Base-by-base conservation (phyloP, 148 eudicot species). In the Polygonum aviculare region DNA sequence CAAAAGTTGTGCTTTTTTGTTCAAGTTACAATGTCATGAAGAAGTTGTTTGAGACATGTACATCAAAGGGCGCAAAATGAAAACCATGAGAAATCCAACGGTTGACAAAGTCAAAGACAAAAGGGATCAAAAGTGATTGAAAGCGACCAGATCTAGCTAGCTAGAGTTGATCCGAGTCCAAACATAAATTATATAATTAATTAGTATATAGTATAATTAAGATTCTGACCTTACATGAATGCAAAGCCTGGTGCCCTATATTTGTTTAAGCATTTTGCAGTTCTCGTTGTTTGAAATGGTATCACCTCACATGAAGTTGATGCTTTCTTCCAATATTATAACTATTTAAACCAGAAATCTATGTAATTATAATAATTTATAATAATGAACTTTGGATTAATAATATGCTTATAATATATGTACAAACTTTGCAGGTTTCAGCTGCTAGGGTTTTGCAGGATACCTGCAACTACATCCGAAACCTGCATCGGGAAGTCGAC, bases 401-500 rank as follows among this genome's bases (percentile, higher is more conserved):
- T 72, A 18, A 44, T 3, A n/a, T 35, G 12, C 12, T 2, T 67
- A 12, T 69, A 69, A 12, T 69, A 69, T 11, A 44, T 44, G 8
- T 44, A 39, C 12, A 18, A 55, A 26, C 47, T 60, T 54, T 69
- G 41, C 74, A 86, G 88, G 84, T 71, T 21, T 72, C 86, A 75
- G 67, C 75, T 60, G 72, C 83, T 63, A 80, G 83, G 83, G 71
- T 82, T 50, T 62, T 90, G 67, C 59, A 82, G 79, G 87, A 87
- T 77, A 82, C 82, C 41, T 85, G 95, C 82, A 83, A 74, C 26
- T 83, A 88, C 71, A 87, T 88, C 55, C 83, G 77, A 77, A 83
- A 80, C 47, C 82, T 87, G 44, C 87, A 84, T 15, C 69, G 74
- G 48, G 88, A 90, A 75, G 89, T 83, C 22, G 92, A 88, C 22